Base-by-base conservation (phyloP, 306 rosid genomes). In the Datisca glomerata region DNA sequence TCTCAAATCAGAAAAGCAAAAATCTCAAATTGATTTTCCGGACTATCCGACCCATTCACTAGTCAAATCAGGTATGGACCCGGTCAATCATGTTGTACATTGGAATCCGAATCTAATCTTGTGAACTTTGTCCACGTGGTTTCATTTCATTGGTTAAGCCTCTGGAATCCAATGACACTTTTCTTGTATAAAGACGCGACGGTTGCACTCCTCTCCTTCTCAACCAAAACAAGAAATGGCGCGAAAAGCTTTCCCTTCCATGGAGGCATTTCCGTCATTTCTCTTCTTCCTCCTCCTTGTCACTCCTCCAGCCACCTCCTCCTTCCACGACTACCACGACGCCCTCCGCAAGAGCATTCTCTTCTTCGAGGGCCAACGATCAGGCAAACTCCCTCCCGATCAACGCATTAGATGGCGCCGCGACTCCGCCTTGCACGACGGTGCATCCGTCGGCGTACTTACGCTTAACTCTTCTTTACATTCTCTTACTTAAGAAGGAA, bases 351-450 rank as follows among this genome's bases (percentile, higher is more conserved):
- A 89, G 63, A 67, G 95, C 74, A 84, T 89, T 17, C 93, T 89
- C 69, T 89, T 84, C 74, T 89, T 84, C 55, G 98, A 89, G 61
- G 98, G 98, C 78, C 98, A 89, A n/a, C 98, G 98, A 40, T 89
- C 98, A 5, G 98, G 98, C 0, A 70, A 24, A 33, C 84, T 89
- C 38, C 98, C 95, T 0, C 57, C 71, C 0, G 95, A 89, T 31
- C 98, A 89, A 60, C 95, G 95, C 19, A 61, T 89, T 61, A 60
- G 50, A 10, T 89, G 98, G 98, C 98, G 98, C 44, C 80, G 59
- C 1, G 74, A 89, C 74, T 89, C 98, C 2, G 98, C 84, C 36
- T 23, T 84, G 40, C 84, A 68, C 61, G 98, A 89, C 63, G 98
- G 98, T 0, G 67, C 72, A 35, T 53, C 81, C 2, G 75, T 73